phyloP scores from a whole-genome alignment of 2,329 filamentous ascomycete genomes.

The Xylariaceae sp. region DNA sequence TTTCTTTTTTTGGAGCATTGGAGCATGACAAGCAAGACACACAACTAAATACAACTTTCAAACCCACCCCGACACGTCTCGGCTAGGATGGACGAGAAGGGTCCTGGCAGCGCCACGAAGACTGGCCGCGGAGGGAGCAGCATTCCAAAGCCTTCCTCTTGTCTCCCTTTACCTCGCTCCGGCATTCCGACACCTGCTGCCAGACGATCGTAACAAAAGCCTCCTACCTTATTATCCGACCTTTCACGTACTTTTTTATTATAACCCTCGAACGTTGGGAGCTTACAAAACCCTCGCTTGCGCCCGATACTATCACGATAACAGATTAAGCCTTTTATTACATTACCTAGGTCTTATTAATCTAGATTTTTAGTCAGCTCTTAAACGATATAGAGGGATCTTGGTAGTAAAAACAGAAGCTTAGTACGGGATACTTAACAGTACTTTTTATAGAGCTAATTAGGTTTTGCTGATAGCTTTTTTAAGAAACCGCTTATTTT shows the following conservation, averaged over 20 bases:
- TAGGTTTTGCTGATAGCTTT: constrained; percentile 24
- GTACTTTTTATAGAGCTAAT: constrained; percentile 23
- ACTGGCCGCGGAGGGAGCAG: constrained; percentile 32
- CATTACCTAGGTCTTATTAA: constrained; percentile 35
- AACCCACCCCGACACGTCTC: constrained; percentile 1
- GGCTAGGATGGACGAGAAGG: constrained; percentile 40
- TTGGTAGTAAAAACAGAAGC: constrained; percentile 31
- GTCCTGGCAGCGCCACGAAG: constrained; percentile 18
- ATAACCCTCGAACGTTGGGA: constrained; percentile 26
- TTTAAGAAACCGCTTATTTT: constrained; percentile 34
- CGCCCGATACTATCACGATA: constrained; percentile 39
- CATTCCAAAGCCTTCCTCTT: constrained; percentile 42
- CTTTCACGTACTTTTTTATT: constrained; percentile 28
- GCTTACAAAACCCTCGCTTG: constrained; percentile 34
- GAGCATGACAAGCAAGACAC: constrained; percentile 1
- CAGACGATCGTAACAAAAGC: constrained; percentile 11
- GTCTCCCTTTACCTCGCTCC: constrained; percentile 42
- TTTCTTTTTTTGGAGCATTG: not conserved
- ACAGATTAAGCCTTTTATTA: constrained; percentile 34
- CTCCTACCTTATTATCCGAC: constrained; percentile 25
- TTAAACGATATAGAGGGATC: constrained; percentile 29
- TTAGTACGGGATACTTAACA: constrained; percentile 29
- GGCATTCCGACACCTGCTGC: constrained; percentile 28
- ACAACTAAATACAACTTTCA: not conserved
- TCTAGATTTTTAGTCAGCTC: constrained; percentile 33